Evolutionary conservation across 2,329 filamentous ascomycete species (phyloP), one percentile per base, ranked within the genome.

Genomic region (Eurotiales sp.): DNA sequence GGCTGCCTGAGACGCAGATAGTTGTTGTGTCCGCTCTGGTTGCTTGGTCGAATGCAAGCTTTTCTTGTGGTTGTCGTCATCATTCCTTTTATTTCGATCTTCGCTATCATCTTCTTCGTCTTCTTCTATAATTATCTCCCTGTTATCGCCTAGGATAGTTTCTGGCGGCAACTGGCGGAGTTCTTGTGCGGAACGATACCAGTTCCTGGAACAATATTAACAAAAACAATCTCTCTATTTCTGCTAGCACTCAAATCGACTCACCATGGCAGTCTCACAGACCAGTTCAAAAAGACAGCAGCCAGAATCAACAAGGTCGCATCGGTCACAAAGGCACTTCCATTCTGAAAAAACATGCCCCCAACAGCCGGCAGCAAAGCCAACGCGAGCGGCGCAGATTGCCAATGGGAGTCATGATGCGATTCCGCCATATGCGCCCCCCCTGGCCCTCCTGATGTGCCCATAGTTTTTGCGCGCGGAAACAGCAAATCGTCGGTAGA

Each of bases 201-300:
- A 90, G 48, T 82, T 77, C 83, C 83, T 85, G 25, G 29, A 17
- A 56, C 43, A 51, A 51, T 56, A 50, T 30, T 17, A 47, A 37
- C 37, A 7, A 17, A 12, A 41, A 32, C 5, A 32, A n/a, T n/a
- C n/a, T n/a, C n/a, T n/a, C n/a, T n/a, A n/a, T n/a, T n/a, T n/a
- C n/a, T n/a, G n/a, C n/a, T n/a, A n/a, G n/a, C n/a, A n/a, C n/a
- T 6, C 14, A 22, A 8, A 27, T 15, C 4, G 12, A 59, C 80
- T 65, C 74, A 91, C 91, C 92, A 97, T 60, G 92, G 92, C 58
- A 93, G 77, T 51, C 89, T 86, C 39, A 96, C 86, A 44, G 88
- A 91, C 89, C 90, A 96, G 66, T 96, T 91, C 55, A 97, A 75
- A 62, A 96, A 95, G 40, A 96, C 80, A 4, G 86, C 88, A 2